Percentiles rank a stretch among this genome's conserved stretches.
Evolutionary conservation across 768 basidiomycete genomes (phyloP).

Genomic region (Termitomyces sp.): DNA sequence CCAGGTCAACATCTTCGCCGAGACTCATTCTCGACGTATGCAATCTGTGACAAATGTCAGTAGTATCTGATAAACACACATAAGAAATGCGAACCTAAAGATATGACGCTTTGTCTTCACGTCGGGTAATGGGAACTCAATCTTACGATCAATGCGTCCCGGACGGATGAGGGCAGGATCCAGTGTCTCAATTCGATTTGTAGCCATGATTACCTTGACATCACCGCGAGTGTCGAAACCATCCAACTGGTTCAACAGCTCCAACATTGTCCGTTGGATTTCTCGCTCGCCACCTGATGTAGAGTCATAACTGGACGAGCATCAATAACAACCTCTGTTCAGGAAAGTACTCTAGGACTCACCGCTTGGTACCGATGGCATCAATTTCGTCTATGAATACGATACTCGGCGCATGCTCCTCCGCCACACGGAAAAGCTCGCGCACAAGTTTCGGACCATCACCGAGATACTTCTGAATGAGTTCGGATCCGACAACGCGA

Average conservation of each 20-base stretch:
- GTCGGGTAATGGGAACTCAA: constrained; percentile 96
- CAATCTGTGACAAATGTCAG: constrained; percentile 37
- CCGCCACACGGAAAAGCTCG: constrained; percentile 94
- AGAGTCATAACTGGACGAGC: constrained; percentile 77
- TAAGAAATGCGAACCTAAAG: constrained; percentile 58
- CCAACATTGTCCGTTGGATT: constrained; percentile 99
- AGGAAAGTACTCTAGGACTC: constrained; percentile 12
- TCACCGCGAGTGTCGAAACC: constrained; percentile 99
- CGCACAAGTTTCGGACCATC: constrained; percentile 98
- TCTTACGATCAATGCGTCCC: constrained; percentile 97
- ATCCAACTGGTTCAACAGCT: constrained; percentile 95
- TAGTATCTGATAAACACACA: not conserved
- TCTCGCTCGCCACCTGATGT: constrained; percentile 98
- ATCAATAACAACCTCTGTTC: not conserved
- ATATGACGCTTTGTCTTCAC: constrained; percentile 99
- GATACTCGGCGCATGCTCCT: constrained; percentile 97
- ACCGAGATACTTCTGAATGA: constrained; percentile 99
- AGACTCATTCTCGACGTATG: constrained; percentile 96
- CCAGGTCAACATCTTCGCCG: constrained; percentile 81
- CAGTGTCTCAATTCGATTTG: constrained; percentile 94
- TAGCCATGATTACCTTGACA: constrained; percentile 99
- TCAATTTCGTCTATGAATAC: constrained; percentile 99
- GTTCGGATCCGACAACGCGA: constrained; percentile 94
- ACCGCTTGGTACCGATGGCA: constrained; percentile 97
- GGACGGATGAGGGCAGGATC: constrained; percentile 98